These are phyloP conservation scores for Exophiala dermatitidis DNA, from an alignment of 2,329 filamentous ascomycete species.

Conservation along the genomic window DNA sequence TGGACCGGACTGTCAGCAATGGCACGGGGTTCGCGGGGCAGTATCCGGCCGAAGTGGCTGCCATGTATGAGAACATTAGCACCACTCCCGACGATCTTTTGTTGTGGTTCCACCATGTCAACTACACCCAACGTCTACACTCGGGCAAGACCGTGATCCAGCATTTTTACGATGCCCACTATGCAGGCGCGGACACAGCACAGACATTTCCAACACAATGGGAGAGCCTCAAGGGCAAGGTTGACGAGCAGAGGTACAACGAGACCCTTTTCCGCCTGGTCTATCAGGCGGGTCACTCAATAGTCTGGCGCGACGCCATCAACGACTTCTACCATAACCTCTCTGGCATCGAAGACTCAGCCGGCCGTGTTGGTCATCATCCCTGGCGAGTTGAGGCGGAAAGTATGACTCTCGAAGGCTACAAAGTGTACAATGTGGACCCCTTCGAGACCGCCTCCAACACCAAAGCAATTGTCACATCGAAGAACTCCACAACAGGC, in stretches of 20 bases:
- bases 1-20: constrained; percentile 63
- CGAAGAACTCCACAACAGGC: constrained; percentile 46
- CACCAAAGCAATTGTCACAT: constrained; percentile 49
- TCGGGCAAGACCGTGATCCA: constrained; percentile 62
- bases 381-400: constrained; percentile 64
- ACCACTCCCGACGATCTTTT: constrained; percentile 62
- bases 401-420: constrained; percentile 54
- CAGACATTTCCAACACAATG: constrained; percentile 51
- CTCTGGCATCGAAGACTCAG: constrained; percentile 53
- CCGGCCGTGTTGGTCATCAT: constrained; percentile 52
- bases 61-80: constrained; percentile 52
- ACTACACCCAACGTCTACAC: constrained; percentile 56
- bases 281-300: constrained; percentile 62
- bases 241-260: constrained; percentile 55
- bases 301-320: constrained; percentile 65
- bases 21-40: constrained; percentile 61
- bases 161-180: constrained; percentile 59
- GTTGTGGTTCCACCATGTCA: constrained; percentile 68
- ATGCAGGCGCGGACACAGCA: constrained; percentile 52
- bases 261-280: constrained; percentile 52
- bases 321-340: constrained; percentile 57
- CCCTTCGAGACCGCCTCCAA: constrained; percentile 57
- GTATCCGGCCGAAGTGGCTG: constrained; percentile 56
- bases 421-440: constrained; percentile 46
- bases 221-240: constrained; percentile 47